Evolutionary conservation across 2,329 filamentous ascomycete species (phyloP).

Genomic region (Exophiala sideris): DNA sequence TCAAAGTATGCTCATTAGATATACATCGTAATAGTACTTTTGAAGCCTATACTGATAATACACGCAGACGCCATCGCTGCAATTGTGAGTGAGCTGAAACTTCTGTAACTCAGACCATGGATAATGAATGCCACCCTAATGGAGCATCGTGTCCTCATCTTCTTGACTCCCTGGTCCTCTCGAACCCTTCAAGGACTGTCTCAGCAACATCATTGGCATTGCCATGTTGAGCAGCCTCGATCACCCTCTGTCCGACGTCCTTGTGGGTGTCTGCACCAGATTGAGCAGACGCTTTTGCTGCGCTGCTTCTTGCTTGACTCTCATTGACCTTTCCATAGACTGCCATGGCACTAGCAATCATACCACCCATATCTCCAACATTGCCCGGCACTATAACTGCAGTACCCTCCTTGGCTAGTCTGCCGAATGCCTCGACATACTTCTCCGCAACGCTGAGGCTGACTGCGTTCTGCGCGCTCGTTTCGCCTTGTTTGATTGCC

Average conservation of each 20-base stretch:
- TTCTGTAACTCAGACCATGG: not conserved
- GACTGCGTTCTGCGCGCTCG: slow-evolving; percentile 76
- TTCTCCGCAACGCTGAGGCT: slow-evolving; percentile 91
- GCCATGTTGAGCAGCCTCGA: slow-evolving; percentile 35
- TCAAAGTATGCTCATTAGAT: not conserved
- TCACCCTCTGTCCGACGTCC: slow-evolving; percentile 23
- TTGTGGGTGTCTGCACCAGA: slow-evolving; percentile 20
- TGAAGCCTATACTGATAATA: slow-evolving; percentile 8
- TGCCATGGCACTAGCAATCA: slow-evolving; percentile 94
- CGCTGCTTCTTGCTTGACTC: slow-evolving; percentile 61
- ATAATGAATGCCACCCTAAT: not conserved
- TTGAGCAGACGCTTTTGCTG: slow-evolving; percentile 44
- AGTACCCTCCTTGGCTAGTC: slow-evolving; percentile 91
- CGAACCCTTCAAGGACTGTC: slow-evolving; percentile 49
- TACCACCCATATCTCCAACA: slow-evolving; percentile 89
- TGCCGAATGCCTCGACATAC: slow-evolving; percentile 92
- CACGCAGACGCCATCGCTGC: slow-evolving; percentile 13
- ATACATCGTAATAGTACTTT: slow-evolving; percentile 13
- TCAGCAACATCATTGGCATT: slow-evolving; percentile 45
- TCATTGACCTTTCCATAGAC: slow-evolving; percentile 93
- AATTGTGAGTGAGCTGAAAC: slow-evolving; percentile 12
- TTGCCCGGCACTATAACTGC: slow-evolving; percentile 95
- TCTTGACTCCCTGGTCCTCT: slow-evolving; percentile 38
- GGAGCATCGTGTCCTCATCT: slow-evolving; percentile 20
- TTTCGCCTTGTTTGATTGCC: slow-evolving; percentile 69